phyloP scores from a whole-genome alignment of 2,329 filamentous ascomycete genomes.

The Colletotrichum sp. region DNA sequence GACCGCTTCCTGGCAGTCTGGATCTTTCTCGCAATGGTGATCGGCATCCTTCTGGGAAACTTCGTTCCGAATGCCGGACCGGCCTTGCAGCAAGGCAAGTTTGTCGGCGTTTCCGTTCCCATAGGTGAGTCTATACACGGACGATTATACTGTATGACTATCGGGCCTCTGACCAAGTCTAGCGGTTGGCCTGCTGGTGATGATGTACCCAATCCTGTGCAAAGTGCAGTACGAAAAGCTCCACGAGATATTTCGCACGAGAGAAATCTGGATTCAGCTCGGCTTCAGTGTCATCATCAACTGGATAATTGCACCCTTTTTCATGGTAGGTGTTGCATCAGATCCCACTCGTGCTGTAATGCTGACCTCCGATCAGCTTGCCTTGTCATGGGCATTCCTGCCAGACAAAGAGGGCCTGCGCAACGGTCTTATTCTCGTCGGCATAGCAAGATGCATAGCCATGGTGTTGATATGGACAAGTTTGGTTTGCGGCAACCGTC shows the following conservation, averaged over 20 bases:
- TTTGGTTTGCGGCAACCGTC: conserved; percentile 36
- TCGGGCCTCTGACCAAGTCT: not conserved
- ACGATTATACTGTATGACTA: not conserved
- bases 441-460: conserved; percentile 84
- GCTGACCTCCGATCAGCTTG: conserved; percentile 49
- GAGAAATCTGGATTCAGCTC: conserved; percentile 79
- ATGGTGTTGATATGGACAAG: conserved; percentile 82
- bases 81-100: conserved; percentile 71
- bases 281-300: conserved; percentile 78
- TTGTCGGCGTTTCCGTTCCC: conserved; percentile 72
- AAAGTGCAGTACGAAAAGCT: conserved; percentile 82
- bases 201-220: conserved; percentile 95
- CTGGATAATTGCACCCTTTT: conserved; percentile 81
- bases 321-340: conserved; percentile 66
- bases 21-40: conserved; percentile 80
- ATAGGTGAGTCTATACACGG: conserved; percentile 52
- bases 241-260: conserved; percentile 66
- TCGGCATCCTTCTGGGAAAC: conserved; percentile 79
- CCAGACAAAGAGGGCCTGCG: conserved; percentile 63
- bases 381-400: conserved; percentile 71
- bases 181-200: conserved; percentile 83
- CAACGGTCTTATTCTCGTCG: conserved; percentile 80
- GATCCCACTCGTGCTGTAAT: not conserved
- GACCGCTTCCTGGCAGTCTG: conserved; percentile 71
- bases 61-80: conserved; percentile 68